These are phyloP conservation scores for Xylariaceae sp. DNA, from an alignment of 2,329 filamentous ascomycete genomes.

Conservation along the genomic window DNA sequence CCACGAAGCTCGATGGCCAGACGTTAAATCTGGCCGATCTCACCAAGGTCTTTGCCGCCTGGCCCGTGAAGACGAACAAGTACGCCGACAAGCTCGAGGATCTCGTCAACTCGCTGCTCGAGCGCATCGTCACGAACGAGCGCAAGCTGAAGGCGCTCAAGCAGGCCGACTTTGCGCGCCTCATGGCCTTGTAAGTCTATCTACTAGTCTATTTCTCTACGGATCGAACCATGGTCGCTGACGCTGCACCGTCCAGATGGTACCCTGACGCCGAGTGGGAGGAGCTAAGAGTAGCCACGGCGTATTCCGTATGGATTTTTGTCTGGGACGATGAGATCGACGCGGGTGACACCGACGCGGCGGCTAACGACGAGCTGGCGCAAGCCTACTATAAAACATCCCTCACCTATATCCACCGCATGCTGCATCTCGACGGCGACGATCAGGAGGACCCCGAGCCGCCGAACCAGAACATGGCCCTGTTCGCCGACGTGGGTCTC, in stretches of 20 bases:
- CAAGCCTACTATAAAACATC: constrained; percentile 30
- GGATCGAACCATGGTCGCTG: background rate
- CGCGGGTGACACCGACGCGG: constrained; percentile 31
- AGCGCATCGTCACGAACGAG: constrained; percentile 29
- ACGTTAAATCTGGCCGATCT: constrained; percentile 25
- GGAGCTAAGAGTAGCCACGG: constrained; percentile 30
- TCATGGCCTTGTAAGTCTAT: constrained; percentile 29
- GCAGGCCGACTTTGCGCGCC: constrained; percentile 31
- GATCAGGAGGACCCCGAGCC: constrained; percentile 9
- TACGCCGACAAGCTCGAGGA: constrained; percentile 21
- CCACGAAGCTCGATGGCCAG: constrained; percentile 23
- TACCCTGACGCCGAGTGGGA: constrained; percentile 33
- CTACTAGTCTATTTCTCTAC: too few relatives aligned
- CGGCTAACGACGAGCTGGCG: constrained; percentile 27
- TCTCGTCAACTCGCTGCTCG: constrained; percentile 22
- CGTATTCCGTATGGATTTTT: constrained; percentile 34
- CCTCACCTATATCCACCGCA: constrained; percentile 28
- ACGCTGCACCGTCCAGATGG: constrained; percentile 23
- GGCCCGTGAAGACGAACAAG: constrained; percentile 25
- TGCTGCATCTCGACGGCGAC: constrained; percentile 24
- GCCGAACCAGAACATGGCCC: constrained; percentile 25
- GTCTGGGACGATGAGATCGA: constrained; percentile 35
- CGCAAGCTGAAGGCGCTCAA: constrained; percentile 31
- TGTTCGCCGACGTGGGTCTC: constrained; percentile 27
- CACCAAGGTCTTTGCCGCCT: constrained; percentile 25